phyloP scores from a whole-genome alignment of 345 rosid species.

The Lumnitzera littorea region DNA sequence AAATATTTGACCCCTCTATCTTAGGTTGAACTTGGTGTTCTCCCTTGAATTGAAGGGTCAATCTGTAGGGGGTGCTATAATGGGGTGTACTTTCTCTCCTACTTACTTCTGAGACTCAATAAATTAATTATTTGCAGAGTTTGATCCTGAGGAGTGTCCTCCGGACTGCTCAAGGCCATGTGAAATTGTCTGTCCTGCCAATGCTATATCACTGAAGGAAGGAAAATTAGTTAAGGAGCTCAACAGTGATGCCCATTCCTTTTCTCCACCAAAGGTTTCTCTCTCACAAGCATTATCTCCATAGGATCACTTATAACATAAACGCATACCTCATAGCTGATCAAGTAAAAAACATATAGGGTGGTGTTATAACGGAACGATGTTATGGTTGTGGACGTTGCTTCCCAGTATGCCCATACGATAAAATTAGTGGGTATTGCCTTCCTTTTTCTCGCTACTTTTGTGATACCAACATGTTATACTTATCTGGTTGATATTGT shows the following conservation, averaged over 20 bases:
- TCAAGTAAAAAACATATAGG: conserved; percentile 17
- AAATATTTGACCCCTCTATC: too few relatives aligned
- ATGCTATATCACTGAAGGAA: conserved; percentile 32
- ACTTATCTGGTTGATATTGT: not conserved
- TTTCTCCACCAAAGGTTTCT: conserved; percentile 19
- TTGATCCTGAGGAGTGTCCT: conserved; percentile 54
- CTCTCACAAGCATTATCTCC: not conserved
- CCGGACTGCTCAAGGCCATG: conserved; percentile 49
- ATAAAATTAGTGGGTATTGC: conserved; percentile 42
- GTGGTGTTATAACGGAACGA: conserved; percentile 50
- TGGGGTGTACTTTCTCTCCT: too few relatives aligned
- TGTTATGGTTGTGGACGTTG: conserved; percentile 65
- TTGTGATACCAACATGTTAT: not conserved
- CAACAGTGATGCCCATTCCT: conserved; percentile 4
- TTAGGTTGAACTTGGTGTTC: too few relatives aligned
- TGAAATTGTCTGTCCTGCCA: conserved; percentile 53
- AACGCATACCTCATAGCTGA: not conserved
- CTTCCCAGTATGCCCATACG: conserved; percentile 52
- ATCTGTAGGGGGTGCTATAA: too few relatives aligned
- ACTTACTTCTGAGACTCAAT: not conserved
- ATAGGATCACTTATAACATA: not conserved
- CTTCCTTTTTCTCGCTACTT: not conserved
- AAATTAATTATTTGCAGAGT: conserved; percentile 25
- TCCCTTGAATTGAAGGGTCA: too few relatives aligned
- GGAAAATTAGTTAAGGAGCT: conserved; percentile 12